Conservation (phyloP, 768 basidiomycete species). For the Mycena amicta region DNA sequence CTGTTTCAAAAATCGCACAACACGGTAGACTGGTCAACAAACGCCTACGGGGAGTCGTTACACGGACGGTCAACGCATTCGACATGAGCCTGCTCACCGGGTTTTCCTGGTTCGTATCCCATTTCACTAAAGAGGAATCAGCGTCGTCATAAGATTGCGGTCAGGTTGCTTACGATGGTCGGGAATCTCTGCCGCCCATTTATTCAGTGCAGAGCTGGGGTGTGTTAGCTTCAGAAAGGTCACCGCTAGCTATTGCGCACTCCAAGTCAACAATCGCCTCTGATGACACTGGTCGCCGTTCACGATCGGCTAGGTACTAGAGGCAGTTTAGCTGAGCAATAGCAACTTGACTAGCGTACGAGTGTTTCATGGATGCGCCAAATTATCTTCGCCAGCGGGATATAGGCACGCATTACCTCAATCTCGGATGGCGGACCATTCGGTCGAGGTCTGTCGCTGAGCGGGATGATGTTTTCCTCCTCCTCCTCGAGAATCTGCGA, state of each 20-base stretch:
- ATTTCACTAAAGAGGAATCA: slow-evolving; percentile 9
- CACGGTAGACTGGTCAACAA: slow-evolving; percentile 9
- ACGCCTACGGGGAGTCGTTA: background rate
- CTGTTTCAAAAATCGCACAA: background rate
- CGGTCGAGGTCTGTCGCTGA: background rate
- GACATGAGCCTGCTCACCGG: background rate
- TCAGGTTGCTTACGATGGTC: slow-evolving; percentile 39
- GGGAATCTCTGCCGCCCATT: slow-evolving; percentile 58
- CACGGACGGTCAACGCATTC: background rate
- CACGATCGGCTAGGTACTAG: background rate
- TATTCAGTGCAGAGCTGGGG: slow-evolving; percentile 58
- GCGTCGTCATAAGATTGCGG: no score
- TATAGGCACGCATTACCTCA: background rate
- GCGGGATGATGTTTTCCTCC: background rate
- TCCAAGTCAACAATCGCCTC: slow-evolving; percentile 6
- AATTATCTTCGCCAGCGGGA: background rate
- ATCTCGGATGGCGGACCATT: background rate
- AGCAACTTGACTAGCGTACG: no score
- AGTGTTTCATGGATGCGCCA: background rate
- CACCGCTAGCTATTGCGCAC: background rate
- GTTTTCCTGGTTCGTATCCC: slow-evolving; percentile 10
- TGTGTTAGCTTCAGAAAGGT: slow-evolving; percentile 39
- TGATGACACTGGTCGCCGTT: background rate
- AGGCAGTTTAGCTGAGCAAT: no score
- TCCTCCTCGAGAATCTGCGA: background rate